phyloP scores from a whole-genome alignment of 2,329 filamentous ascomycete species.

The Scedosporium dehoogii region DNA sequence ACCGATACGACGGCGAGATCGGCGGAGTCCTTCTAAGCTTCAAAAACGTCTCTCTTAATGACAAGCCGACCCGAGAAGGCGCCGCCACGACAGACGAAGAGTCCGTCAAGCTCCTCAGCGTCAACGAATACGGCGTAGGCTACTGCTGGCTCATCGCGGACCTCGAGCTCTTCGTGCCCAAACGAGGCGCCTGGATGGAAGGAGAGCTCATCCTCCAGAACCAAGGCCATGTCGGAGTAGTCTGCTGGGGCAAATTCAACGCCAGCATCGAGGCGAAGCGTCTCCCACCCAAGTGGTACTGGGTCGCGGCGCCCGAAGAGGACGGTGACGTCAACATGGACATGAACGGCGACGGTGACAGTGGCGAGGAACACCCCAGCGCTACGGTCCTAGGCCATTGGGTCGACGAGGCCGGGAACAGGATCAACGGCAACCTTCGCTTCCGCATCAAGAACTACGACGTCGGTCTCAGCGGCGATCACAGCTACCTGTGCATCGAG shows the following conservation, averaged over 20 bases:
- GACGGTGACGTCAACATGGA: conserved; percentile 2
- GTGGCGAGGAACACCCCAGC: conserved; percentile 1
- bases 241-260: conserved; percentile 88
- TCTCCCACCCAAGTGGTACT: conserved; percentile 71
- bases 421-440: conserved; percentile 58
- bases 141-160: conserved; percentile 86
- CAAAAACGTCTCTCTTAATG: conserved; percentile 56
- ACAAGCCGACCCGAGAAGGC: conserved; percentile 40
- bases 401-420: conserved; percentile 59
- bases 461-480: conserved; percentile 61
- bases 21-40: conserved; percentile 68
- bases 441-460: conserved; percentile 84
- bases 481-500: conserved; percentile 75
- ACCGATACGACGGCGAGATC: conserved; percentile 65
- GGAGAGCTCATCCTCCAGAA: conserved; percentile 79
- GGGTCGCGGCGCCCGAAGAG: conserved; percentile 35
- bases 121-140: conserved; percentile 77
- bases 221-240: conserved; percentile 78
- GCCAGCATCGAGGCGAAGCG: conserved; percentile 71
- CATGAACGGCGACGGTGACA: conserved; percentile 18
- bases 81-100: conserved; percentile 38
- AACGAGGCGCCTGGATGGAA: conserved; percentile 62
- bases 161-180: conserved; percentile 72
- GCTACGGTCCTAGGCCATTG: conserved; percentile 50
- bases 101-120: conserved; percentile 34